Evolutionary conservation across 1,284 basidiomycete genomes (phyloP), one percentile per base, ranked within the genome.

Genomic region (Singerocomus inundabilis): DNA sequence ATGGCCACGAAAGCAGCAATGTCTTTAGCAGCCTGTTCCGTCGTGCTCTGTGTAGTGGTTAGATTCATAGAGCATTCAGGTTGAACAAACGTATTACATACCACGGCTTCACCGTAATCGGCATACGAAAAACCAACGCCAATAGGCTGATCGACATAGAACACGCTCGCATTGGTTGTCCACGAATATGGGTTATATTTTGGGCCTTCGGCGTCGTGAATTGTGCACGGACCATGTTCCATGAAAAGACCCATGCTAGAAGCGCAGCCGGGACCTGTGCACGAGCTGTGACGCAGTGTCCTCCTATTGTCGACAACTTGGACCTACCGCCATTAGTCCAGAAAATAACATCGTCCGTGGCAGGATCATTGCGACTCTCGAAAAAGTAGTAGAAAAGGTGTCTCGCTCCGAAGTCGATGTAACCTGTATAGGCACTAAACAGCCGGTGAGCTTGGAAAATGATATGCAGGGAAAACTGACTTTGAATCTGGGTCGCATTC

Each of bases 381-480:
- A 92, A 91, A 69, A 91, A 92, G 72, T 87, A 90, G 74, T 91
- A 92, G 71, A 91, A 93, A 30, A 91, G 67, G 54, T 82, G 81
- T 56, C 81, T 52, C 26, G 80, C 80, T 39, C 80, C 84, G 5
- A 82, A 74, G 49, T 83, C 81, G 13, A 84, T 67, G 57, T 84
- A 84, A 4, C 82, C 81, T 8, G 82, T 82, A 54, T 81, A 84
- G 9, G 76, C 77, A 44, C 78, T 79, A 33, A n/a, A 46, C 11
- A 5, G n/a, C 24, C 16, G 18, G 29, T 49, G 42, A 45, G 41
- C 44, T 21, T 31, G 10, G 25, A 21, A 41, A 4, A 36, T 7
- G 9, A 16, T 28, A 26, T 11, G 37, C 6, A 26, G 10, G 37
- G 13, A 24, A 2, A 72, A 74, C 15, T 33, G 13, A 59, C 61